Base-by-base conservation (phyloP, 768 basidiomycete genomes). In the Collybia sordida region DNA sequence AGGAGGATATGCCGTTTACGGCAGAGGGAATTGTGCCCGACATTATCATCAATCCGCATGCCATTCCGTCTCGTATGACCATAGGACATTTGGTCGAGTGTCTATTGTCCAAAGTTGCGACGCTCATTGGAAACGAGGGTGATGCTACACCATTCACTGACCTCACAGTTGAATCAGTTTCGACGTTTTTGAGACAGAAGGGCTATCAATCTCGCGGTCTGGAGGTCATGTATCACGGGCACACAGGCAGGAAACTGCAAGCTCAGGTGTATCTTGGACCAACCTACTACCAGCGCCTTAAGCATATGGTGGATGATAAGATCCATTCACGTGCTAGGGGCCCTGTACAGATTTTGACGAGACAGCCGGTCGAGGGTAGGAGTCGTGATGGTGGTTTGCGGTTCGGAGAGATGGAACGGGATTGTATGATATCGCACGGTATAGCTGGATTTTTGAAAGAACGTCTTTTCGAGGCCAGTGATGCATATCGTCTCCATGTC, bases 301-400 rank as follows among this genome's bases (percentile, higher is more conserved):
- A 98, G 75, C 97, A 99, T 72, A 99, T 99, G 96, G 97, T 99
- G 39, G 95, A 98, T 67, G 97, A 99, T 72, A 99, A 99, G 76
- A 99, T 98, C 47, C 97, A 99, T 71, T 96, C 97, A 23, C 85
- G 97, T 49, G 97, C 97, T 17, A 73, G 97, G 68, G 97, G 97
- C 12, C 97, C 97, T 4, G 92, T 99, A 7, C 97, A 99, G 67
- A 99, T 98, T 60, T 70, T 99, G 60, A 99, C 96, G 25, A 75
- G 97, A 42, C 97, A 99, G 64, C 97, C 97, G 11, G 97, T 99
- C 14, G 97, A 99, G 66, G 97, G 97, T 81, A 82, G 97, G 70
- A 93, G 90, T 81, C 83, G 97, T 72, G 97, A 98, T 64, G 97
- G 97, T 77, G 97, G 97, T 69, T 73, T 99, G 55, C 93, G 97